These are phyloP conservation scores for Aureoboletus auriporus DNA, from an alignment of 768 basidiomycete genomes.

Conservation along the genomic window DNA sequence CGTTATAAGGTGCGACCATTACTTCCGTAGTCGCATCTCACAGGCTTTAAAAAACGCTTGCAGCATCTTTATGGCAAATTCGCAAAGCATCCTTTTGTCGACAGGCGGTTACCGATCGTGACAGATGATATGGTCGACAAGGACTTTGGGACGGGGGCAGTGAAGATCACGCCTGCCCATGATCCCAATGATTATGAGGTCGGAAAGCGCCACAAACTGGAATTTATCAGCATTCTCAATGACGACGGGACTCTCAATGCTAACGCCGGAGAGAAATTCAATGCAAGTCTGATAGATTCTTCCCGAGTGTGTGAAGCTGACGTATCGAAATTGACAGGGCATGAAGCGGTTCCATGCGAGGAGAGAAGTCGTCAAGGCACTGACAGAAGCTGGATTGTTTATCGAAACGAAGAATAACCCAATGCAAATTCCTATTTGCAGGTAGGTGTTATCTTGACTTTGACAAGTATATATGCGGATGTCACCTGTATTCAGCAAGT, in stretches of 20 bases:
- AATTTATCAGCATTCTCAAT: slow-evolving; percentile 92
- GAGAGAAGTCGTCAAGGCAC: slow-evolving; percentile 72
- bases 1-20: slow-evolving; percentile 65
- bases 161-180: slow-evolving; percentile 96
- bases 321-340: slow-evolving; percentile 46
- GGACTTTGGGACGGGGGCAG: slow-evolving; percentile 95
- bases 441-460: slow-evolving; percentile 33
- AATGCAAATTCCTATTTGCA: slow-evolving; percentile 96
- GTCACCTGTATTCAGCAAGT: slow-evolving; percentile 57
- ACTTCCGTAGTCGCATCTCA: neutral
- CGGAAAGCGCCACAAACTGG: slow-evolving; percentile 79
- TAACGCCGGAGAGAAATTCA: slow-evolving; percentile 78
- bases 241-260: slow-evolving; percentile 95
- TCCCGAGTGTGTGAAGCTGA: neutral
- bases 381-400: slow-evolving; percentile 82
- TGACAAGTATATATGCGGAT: neutral
- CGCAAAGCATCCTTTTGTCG: slow-evolving; percentile 82
- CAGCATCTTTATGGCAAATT: slow-evolving; percentile 94
- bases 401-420: slow-evolving; percentile 94
- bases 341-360: slow-evolving; percentile 97
- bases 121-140: slow-evolving; percentile 88
- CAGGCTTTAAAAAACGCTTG: neutral
- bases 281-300: slow-evolving; percentile 37
- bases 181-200: slow-evolving; percentile 97
- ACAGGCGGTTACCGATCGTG: slow-evolving; percentile 84